Conservation (phyloP, 2,329 filamentous ascomycete genomes). For the Fusarium chuoi region DNA sequence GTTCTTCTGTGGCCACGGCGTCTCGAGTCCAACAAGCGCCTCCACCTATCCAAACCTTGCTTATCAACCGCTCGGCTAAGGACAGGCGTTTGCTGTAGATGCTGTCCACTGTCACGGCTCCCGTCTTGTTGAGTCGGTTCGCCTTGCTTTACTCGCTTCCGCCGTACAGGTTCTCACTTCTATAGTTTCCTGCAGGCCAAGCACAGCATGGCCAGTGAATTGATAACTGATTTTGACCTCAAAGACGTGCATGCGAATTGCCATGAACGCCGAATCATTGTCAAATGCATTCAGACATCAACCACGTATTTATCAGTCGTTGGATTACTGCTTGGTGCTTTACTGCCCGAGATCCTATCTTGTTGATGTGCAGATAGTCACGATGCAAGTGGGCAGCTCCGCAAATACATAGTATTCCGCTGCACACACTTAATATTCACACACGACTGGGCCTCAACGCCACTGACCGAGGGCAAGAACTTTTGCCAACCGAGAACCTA, state of each 20-base stretch:
- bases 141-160: conserved; percentile 24
- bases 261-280: neutral
- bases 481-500: neutral
- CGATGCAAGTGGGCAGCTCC: conserved; percentile 32
- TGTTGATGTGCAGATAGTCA: conserved; percentile 21
- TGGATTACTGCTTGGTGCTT: conserved; percentile 2
- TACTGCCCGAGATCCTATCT: conserved; percentile 1
- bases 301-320: conserved; percentile 2
- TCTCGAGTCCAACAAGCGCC: conserved; percentile 38
- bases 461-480: conserved; percentile 13
- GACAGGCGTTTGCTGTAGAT: conserved; percentile 21
- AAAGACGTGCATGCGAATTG: neutral
- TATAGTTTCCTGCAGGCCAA: conserved; percentile 3
- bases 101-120: conserved; percentile 20
- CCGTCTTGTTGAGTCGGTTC: conserved; percentile 14
- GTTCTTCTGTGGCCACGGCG: conserved; percentile 9
- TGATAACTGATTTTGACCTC: neutral
- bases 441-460: conserved; percentile 27
- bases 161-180: conserved; percentile 13
- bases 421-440: conserved; percentile 40
- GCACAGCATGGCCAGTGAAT: conserved; percentile 14
- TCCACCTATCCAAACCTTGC: conserved; percentile 19
- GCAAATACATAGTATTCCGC: conserved; percentile 25
- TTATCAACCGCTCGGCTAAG: conserved; percentile 38
- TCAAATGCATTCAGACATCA: neutral